A percentile compares a stretch with the other conserved stretches of the same genome.
These are phyloP conservation scores for Aristolochia californica DNA, from an alignment of 164 flowering plant species.

Conservation along the genomic window DNA sequence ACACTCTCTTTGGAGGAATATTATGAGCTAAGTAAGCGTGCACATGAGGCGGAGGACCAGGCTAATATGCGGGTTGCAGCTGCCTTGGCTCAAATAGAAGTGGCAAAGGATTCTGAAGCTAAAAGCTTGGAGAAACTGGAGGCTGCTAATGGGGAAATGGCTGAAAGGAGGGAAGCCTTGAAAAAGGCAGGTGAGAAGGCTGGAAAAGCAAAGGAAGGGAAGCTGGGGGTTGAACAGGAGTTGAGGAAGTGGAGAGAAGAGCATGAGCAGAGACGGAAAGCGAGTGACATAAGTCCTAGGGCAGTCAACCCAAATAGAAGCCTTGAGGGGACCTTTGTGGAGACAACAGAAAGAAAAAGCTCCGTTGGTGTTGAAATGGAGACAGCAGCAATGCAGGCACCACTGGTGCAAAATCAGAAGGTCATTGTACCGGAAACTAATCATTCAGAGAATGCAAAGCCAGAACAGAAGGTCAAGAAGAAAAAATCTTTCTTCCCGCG, in stretches of 20 bases:
- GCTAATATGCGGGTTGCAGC: slow-evolving; percentile 56
- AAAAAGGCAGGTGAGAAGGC: slow-evolving; percentile 53
- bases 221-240: slow-evolving; percentile 80
- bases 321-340: slow-evolving; percentile 37
- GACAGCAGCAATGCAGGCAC: slow-evolving; percentile 11
- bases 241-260: slow-evolving; percentile 88
- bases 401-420: slow-evolving; percentile 19
- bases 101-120: slow-evolving; percentile 60
- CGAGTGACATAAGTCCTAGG: slow-evolving; percentile 31
- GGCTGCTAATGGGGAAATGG: slow-evolving; percentile 42
- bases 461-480: slow-evolving; percentile 43
- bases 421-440: slow-evolving; percentile 6
- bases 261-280: slow-evolving; percentile 62
- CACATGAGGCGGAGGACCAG: slow-evolving; percentile 81
- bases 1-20: slow-evolving; percentile 81
- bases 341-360: slow-evolving; percentile 25
- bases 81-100: slow-evolving; percentile 60
- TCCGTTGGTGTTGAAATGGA: slow-evolving; percentile 11
- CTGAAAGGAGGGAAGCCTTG: slow-evolving; percentile 40
- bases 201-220: slow-evolving; percentile 74
- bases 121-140: slow-evolving; percentile 58
- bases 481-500: slow-evolving; percentile 27
- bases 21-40: slow-evolving; percentile 59
- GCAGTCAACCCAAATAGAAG: slow-evolving; percentile 21
- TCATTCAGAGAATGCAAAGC: slow-evolving; percentile 19